Base-by-base conservation (phyloP, 1,284 basidiomycete species). In the Rhodotorula sp. region DNA sequence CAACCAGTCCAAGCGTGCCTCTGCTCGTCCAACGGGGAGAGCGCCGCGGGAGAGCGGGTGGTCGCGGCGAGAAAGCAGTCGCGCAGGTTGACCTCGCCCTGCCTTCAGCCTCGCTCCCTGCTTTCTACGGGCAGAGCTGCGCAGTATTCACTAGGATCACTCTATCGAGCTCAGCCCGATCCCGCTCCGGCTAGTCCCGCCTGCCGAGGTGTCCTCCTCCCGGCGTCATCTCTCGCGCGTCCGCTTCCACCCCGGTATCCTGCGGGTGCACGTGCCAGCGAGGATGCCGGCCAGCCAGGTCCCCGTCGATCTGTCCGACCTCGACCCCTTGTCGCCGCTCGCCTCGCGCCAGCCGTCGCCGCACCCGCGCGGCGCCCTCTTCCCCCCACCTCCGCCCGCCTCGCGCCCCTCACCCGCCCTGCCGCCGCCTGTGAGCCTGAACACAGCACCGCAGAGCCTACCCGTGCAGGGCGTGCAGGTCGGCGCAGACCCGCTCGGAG, bases 241-340 rank as follows among this genome's bases (percentile, higher is more conserved):
- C 21, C 41, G 22, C 41, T 25, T 36, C 25, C 2, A 25, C 22
- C 44, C 6, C 37, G 7, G 22, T 39, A 32, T 13, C 32, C 32
- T 19, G 34, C 19, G 13, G 3, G 25, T 1, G 15, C 34, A 9
- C 6, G 5, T 12, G 4, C 19, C n/a, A 25, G 29, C 13, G 34
- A 22, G 13, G 7, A 61, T 37, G 60, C 25, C 25, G 12, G 21
- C 44, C 39, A 36, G 10, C 37, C 12, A 46, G 21, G 12, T 15
- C 1, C 39, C 53, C 10, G 39, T 72, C 41, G 71, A 72, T 48
- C 46, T 72, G 25, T 72, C 71, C 7, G 71, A 71, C 59, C 19
- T 71, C 10, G 70, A 71, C 44, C 66, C 70, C 29, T 68, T 65
- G 57, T 63, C 50, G 8, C 44, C 70, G 15, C 13, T 25, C 25